phyloP scores from a whole-genome alignment of 768 basidiomycete genomes.

The Gautieria morchelliformis region DNA sequence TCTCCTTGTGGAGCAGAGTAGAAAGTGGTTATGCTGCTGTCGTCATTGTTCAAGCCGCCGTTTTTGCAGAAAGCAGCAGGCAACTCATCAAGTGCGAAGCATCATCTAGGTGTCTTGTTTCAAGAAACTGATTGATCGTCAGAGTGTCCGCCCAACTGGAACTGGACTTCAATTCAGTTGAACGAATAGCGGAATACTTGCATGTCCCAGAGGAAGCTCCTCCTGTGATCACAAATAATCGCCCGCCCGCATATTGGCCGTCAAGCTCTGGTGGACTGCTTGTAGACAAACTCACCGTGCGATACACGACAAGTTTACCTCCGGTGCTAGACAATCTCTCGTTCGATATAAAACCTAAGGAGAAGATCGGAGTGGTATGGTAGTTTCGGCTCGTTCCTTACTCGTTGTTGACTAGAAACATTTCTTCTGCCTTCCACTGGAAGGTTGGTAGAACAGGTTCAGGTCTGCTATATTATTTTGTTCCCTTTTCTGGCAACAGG shows the following conservation, averaged over 20 bases:
- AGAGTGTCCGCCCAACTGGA: constrained; percentile 63
- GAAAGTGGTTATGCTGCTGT: constrained; percentile 56
- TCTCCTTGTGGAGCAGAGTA: constrained; percentile 49
- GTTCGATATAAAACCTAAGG: constrained; percentile 48
- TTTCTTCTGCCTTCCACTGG: no score
- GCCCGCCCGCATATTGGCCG: constrained; percentile 70
- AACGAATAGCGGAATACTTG: constrained; percentile 64
- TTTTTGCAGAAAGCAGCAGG: constrained; percentile 60
- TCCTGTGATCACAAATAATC: constrained; percentile 39
- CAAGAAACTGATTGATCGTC: background rate
- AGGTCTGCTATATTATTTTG: constrained; percentile 23
- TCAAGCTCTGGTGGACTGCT: constrained; percentile 43
- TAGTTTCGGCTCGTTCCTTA: background rate
- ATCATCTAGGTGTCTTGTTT: background rate
- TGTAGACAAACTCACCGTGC: constrained; percentile 49
- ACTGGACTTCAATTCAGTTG: constrained; percentile 66
- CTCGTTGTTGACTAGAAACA: background rate
- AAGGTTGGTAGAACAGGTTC: constrained; percentile 65
- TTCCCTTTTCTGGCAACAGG: background rate
- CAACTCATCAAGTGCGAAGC: constrained; percentile 44
- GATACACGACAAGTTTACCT: constrained; percentile 54
- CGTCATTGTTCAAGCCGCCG: constrained; percentile 61
- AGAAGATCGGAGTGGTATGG: constrained; percentile 62
- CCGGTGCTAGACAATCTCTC: constrained; percentile 48
- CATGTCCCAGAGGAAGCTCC: constrained; percentile 61